Conservation (phyloP, 345 rosid genomes). For the Ceriops zippeliana region DNA sequence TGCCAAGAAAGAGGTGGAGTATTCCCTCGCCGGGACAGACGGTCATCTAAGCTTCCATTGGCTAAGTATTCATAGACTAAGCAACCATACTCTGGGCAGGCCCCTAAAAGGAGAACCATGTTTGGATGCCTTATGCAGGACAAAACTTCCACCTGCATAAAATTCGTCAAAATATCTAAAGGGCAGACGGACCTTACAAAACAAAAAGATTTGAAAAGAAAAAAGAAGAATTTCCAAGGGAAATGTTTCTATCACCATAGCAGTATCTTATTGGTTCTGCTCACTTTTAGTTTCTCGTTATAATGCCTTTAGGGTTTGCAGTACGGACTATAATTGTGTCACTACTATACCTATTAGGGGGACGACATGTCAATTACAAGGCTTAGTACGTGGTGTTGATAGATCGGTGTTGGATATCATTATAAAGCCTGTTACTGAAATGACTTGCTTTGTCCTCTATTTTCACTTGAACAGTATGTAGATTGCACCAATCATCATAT, state of each 20-base stretch:
- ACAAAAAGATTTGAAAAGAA: no score
- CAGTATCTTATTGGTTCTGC: no score
- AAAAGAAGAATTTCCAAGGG: no score
- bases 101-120: conserved; percentile 95
- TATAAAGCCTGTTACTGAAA: no score
- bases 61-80: conserved; percentile 88
- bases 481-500: background rate
- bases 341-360: background rate
- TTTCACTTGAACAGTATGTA: background rate
- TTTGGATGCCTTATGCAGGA: conserved; percentile 84
- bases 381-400: no score
- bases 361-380: background rate
- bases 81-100: conserved; percentile 86
- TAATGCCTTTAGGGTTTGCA: no score
- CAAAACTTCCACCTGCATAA: conserved; percentile 63
- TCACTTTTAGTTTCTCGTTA: no score
- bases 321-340: no score
- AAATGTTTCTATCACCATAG: no score
- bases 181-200: no score
- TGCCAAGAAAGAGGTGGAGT: conserved; percentile 69
- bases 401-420: no score
- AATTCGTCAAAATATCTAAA: background rate
- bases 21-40: conserved; percentile 51
- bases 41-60: conserved; percentile 86
- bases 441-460: no score